Evolutionary conservation across 140 eudicot species (phyloP).

Genomic region (Stevia rebaudiana): DNA sequence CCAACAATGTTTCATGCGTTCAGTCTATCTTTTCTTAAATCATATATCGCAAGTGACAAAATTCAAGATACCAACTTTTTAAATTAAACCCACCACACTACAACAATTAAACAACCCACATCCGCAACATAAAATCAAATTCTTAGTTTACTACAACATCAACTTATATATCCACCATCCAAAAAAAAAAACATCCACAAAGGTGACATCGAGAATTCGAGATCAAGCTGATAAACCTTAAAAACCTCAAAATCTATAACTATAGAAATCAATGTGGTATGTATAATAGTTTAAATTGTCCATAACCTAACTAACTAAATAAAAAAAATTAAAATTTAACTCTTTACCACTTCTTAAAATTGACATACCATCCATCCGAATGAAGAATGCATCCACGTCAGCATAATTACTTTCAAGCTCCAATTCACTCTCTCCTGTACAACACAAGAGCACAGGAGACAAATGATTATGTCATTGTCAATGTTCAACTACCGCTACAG

Average conservation of each 20-base stretch:
- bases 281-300: not conserved
- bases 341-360: slow-evolving; percentile 6
- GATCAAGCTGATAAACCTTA: too few relatives aligned
- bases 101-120: too few relatives aligned
- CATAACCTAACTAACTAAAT: slow-evolving; percentile 2
- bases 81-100: too few relatives aligned
- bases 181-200: too few relatives aligned
- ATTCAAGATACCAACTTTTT: too few relatives aligned
- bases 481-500: slow-evolving; percentile 58
- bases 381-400: slow-evolving; percentile 33
- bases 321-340: not conserved
- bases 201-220: too few relatives aligned
- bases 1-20: too few relatives aligned
- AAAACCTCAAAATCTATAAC: not conserved
- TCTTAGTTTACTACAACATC: too few relatives aligned
- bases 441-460: slow-evolving; percentile 88
- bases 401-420: slow-evolving; percentile 32
- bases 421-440: slow-evolving; percentile 66
- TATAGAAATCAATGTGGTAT: not conserved
- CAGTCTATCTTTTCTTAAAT: too few relatives aligned
- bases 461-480: slow-evolving; percentile 71
- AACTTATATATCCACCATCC: too few relatives aligned
- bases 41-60: too few relatives aligned
- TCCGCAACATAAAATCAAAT: too few relatives aligned
- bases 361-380: slow-evolving; percentile 39